Evolutionary conservation across 257 asterid genomes (phyloP), one percentile per base, ranked within the genome.

Genomic region (Nicotiana paniculata): DNA sequence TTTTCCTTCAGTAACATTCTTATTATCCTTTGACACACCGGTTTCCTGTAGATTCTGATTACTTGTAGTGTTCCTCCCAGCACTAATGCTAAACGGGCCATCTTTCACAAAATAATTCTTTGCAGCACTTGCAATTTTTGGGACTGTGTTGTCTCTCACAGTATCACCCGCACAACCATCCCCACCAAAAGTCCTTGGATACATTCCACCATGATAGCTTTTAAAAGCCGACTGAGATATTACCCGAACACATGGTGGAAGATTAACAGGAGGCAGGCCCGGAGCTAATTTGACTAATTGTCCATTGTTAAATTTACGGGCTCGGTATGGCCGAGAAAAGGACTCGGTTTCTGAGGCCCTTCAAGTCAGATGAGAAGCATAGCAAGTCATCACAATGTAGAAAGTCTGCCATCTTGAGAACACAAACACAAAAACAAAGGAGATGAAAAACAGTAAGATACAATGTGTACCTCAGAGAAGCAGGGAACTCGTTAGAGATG

Each of bases 191-290:
- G 66, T 28, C 66, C 82, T 88, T 39, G 86, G 61, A 70, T 90
- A 64, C 51, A 86, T 72, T 77, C 54, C 88, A n/a, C 85, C 89
- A 59, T 85, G 93, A 83, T 93, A 89, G 85, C 83, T 91, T 88
- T 89, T 89, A 86, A 91, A 92, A 86, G 94, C 93, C 65, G 98
- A 92, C 86, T 90, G 97, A n/a, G 99, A 91, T 86, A 96, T 92
- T 72, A 94, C 86, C 61, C 99, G 93, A 83, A 90, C 99, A 77
- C 98, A 93, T 61, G 98, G 97, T 80, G 99, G 99, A 86, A 96
- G 97, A 88, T 94, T 96, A 70, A 96, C 97, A 15, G 98, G 98
- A 84, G 99, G 98, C 85, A 96, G 83, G 86, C 81, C 93, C 53
- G 98, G 98, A 82, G 99, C 98, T 89, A 96, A 87, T 88, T 90